phyloP scores from a whole-genome alignment of 164 flowering plant species.

The Warburgia ugandensis region DNA sequence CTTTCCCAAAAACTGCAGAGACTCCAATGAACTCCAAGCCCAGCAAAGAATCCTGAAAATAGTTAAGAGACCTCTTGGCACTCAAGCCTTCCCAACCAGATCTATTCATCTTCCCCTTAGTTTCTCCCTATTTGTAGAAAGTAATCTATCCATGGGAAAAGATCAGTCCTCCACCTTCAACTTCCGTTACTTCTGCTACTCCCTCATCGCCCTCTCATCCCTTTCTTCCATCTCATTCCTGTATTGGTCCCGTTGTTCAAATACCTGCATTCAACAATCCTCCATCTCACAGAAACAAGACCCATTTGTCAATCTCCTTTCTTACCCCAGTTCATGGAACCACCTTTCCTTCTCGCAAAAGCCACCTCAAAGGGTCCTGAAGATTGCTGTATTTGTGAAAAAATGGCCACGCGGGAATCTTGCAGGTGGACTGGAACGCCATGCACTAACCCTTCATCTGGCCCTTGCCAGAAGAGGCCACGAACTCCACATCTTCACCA shows the following conservation, averaged over 20 bases:
- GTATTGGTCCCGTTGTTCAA: constrained; percentile 30
- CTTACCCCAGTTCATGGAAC: constrained; percentile 51
- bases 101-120: too few species aligned
- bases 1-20: too few species aligned
- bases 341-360: constrained; percentile 41
- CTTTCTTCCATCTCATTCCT: constrained; percentile 20
- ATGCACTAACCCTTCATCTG: constrained; percentile 67
- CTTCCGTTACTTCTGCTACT: constrained; percentile 11
- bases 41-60: too few species aligned
- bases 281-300: constrained; percentile 10
- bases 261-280: constrained; percentile 13
- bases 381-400: constrained; percentile 62
- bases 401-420: constrained; percentile 51
- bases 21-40: too few species aligned
- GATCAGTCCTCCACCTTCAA: constrained; percentile 12
- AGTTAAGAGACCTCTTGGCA: too few species aligned
- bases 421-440: constrained; percentile 65
- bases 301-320: constrained; percentile 30
- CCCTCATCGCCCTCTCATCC: constrained; percentile 12
- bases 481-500: constrained; percentile 25
- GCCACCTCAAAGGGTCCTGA: constrained; percentile 40
- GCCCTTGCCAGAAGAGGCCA: constrained; percentile 29
- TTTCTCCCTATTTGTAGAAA: too few species aligned
- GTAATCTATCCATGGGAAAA: constrained; percentile 9
- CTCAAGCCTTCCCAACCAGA: too few species aligned